A percentile compares a stretch with the other conserved stretches of the same genome.
Evolutionary conservation across 1,284 basidiomycete species (phyloP).

Genomic region (Tranzscheliella williamsii): DNA sequence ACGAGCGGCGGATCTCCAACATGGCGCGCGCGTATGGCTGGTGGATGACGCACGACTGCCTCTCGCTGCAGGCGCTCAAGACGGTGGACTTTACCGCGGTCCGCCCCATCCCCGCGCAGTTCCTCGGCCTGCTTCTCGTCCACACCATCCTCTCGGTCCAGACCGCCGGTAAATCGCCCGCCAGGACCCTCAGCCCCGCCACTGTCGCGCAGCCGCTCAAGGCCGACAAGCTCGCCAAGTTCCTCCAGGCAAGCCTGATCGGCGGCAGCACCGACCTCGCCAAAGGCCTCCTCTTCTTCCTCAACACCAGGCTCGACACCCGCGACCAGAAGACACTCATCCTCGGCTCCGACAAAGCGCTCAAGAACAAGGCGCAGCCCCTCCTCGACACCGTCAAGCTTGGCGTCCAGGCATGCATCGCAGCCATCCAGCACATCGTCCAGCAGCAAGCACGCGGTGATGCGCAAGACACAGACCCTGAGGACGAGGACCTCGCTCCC

Average conservation of each 20-base stretch:
- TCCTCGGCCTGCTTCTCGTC: slow-evolving; percentile 46
- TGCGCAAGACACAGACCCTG: too few species aligned
- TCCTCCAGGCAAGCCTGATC: slow-evolving; percentile 33
- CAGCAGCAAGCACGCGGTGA: too few species aligned
- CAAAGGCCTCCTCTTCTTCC: slow-evolving; percentile 47
- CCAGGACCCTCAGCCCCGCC: slow-evolving; percentile 10
- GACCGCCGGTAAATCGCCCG: slow-evolving; percentile 10
- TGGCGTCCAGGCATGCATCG: slow-evolving; percentile 1
- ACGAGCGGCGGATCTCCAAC: slow-evolving; percentile 67
- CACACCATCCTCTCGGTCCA: slow-evolving; percentile 46
- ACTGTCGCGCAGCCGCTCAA: neutral
- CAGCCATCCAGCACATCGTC: slow-evolving; percentile 15
- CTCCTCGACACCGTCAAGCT: slow-evolving; percentile 12
- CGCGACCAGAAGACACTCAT: slow-evolving; percentile 16
- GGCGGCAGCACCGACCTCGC: slow-evolving; percentile 42
- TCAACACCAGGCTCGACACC: slow-evolving; percentile 21
- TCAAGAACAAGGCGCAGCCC: slow-evolving; percentile 4
- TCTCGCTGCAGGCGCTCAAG: slow-evolving; percentile 72
- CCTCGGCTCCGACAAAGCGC: slow-evolving; percentile 11
- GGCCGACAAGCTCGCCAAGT: slow-evolving; percentile 3
- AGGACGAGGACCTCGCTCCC: too few species aligned
- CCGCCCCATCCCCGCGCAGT: slow-evolving; percentile 8
- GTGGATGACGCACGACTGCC: slow-evolving; percentile 76
- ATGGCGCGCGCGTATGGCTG: slow-evolving; percentile 78
- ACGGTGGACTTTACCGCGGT: slow-evolving; percentile 50